Percentiles rank a stretch among this genome's conserved stretches.
phyloP scores from a whole-genome alignment of 352 stramenopile species.

The Halophytophthora batemanensis region DNA sequence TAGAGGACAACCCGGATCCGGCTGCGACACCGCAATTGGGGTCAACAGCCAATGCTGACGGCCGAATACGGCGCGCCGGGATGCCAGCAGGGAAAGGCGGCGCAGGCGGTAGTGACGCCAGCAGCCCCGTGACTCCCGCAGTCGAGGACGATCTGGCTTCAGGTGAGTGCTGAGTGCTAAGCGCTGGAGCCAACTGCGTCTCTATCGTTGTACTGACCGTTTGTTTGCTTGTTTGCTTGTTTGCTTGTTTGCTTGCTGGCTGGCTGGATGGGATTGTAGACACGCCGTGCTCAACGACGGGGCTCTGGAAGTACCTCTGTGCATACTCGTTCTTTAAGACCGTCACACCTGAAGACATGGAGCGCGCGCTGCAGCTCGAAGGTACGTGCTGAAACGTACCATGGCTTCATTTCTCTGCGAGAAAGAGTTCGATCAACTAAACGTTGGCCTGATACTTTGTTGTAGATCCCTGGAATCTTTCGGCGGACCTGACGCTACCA shows the following conservation, averaged over 20 bases:
- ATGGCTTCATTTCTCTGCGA: no score
- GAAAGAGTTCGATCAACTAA: neutral
- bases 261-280: constrained; percentile 25
- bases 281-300: constrained; percentile 57
- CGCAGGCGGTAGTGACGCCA: constrained; percentile 21
- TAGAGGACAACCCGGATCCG: constrained; percentile 14
- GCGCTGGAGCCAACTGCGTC: neutral
- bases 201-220: neutral
- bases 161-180: constrained; percentile 20
- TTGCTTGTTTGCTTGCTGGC: neutral
- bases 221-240: neutral
- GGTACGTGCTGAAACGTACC: constrained; percentile 14
- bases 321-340: constrained; percentile 64
- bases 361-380: constrained; percentile 54
- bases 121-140: constrained; percentile 27
- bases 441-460: neutral
- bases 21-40: neutral
- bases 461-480: constrained; percentile 24
- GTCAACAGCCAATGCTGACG: constrained; percentile 1
- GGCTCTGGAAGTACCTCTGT: constrained; percentile 65
- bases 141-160: constrained; percentile 71
- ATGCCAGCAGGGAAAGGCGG: constrained; percentile 19
- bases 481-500: constrained; percentile 9
- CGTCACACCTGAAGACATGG: constrained; percentile 57
- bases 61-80: constrained; percentile 1